phyloP scores from a whole-genome alignment of 139 green algal genomes.

The Volvox reticuliferus region DNA sequence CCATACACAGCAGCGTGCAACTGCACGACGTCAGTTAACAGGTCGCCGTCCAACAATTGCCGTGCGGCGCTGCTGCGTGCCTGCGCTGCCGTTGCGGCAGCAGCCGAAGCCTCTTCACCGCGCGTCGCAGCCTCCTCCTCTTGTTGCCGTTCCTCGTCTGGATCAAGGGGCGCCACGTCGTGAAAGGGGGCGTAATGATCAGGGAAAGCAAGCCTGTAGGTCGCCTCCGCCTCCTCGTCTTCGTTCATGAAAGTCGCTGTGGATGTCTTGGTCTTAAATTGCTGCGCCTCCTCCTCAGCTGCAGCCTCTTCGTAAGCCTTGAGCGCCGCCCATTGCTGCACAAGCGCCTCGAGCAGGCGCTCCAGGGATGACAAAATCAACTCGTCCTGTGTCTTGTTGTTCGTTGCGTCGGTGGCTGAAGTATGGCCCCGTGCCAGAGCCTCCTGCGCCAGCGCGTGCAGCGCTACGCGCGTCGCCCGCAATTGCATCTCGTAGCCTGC shows the following conservation, averaged over 20 bases:
- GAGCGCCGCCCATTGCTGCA: conserved; percentile 61
- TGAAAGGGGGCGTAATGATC: conserved; percentile 79
- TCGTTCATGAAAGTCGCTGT: conserved; percentile 69
- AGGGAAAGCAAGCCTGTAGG: conserved; percentile 77
- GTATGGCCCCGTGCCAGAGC: conserved; percentile 44
- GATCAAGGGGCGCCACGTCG: conserved; percentile 73
- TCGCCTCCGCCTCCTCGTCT: conserved; percentile 82
- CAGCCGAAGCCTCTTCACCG: background rate
- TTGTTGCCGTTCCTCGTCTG: conserved; percentile 39
- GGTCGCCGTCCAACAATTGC: conserved; percentile 74
- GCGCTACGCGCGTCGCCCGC: conserved; percentile 61
- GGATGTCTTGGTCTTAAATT: conserved; percentile 85
- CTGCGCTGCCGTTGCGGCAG: conserved; percentile 44
- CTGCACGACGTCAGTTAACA: conserved; percentile 74
- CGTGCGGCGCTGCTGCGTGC: conserved; percentile 59
- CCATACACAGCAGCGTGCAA: conserved; percentile 67
- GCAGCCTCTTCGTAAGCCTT: conserved; percentile 72
- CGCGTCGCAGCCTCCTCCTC: conserved; percentile 26
- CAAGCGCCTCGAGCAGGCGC: conserved; percentile 58
- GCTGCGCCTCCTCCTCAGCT: conserved; percentile 77
- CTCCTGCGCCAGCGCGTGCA: conserved; percentile 60
- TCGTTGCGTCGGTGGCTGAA: background rate
- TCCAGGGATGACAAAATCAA: conserved; percentile 16
- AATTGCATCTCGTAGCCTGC: conserved; percentile 69
- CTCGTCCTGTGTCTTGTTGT: background rate